Percentiles rank a stretch among this genome's conserved stretches.
Evolutionary conservation across 2,329 filamentous ascomycete genomes (phyloP).

Genomic region (Fusarium setosum): DNA sequence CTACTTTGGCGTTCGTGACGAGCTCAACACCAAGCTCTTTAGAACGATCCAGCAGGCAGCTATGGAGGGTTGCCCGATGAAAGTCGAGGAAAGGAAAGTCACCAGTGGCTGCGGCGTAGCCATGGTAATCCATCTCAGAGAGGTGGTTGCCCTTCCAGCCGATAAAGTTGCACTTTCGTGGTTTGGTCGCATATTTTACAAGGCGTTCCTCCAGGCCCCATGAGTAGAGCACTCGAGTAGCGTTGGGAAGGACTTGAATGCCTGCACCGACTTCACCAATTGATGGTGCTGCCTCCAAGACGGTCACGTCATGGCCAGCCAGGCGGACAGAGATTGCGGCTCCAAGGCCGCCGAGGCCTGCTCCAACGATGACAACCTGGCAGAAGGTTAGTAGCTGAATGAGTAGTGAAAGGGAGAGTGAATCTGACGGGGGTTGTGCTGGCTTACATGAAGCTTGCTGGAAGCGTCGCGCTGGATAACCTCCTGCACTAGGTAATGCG

Average conservation of each 20-base stretch:
- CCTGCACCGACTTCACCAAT: slow-evolving; percentile 44
- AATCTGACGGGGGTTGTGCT: background rate
- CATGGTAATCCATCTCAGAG: slow-evolving; percentile 39
- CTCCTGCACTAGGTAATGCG: slow-evolving; percentile 16
- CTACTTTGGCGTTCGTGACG: slow-evolving; percentile 36
- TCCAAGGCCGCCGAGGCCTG: slow-evolving; percentile 41
- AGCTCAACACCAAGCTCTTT: slow-evolving; percentile 52
- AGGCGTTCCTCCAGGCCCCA: slow-evolving; percentile 39
- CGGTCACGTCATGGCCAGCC: slow-evolving; percentile 40
- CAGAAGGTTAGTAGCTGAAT: background rate
- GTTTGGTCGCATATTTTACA: slow-evolving; percentile 31
- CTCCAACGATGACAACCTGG: slow-evolving; percentile 38
- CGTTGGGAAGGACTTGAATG: slow-evolving; percentile 42
- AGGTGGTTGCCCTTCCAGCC: slow-evolving; percentile 41
- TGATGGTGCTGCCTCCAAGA: slow-evolving; percentile 35
- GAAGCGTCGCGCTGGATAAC: slow-evolving; percentile 18
- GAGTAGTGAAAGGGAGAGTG: background rate
- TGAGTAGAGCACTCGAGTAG: slow-evolving; percentile 34
- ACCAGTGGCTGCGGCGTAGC: slow-evolving; percentile 31
- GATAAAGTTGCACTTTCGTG: slow-evolving; percentile 40
- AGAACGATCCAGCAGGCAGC: slow-evolving; percentile 54
- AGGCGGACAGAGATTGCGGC: slow-evolving; percentile 39
- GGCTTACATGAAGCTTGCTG: slow-evolving; percentile 23
- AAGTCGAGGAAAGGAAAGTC: slow-evolving; percentile 57
- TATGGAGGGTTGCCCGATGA: slow-evolving; percentile 62